Evolutionary conservation across 148 eudicot species (phyloP).

Genomic region (Silene uniflora): DNA sequence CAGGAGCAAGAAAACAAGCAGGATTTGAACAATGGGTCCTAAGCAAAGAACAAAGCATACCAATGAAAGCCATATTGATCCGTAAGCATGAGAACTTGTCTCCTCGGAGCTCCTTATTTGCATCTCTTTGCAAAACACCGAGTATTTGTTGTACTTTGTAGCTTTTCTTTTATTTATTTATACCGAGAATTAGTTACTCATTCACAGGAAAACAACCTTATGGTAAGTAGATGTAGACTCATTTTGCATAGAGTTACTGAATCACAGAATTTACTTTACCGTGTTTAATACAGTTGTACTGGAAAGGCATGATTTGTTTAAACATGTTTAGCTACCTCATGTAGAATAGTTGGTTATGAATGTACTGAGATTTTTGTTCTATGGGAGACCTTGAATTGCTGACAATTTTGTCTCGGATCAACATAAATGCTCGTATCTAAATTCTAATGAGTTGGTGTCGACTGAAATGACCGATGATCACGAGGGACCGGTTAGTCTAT

Average conservation of each 20-base stretch:
- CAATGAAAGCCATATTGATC: constrained; percentile 32
- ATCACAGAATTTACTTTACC: constrained; percentile 17
- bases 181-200: constrained; percentile 41
- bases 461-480: too few relatives aligned
- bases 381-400: neutral
- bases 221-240: constrained; percentile 25
- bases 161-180: constrained; percentile 35
- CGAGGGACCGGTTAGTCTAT: too few relatives aligned
- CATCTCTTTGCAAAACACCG: neutral
- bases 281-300: constrained; percentile 19
- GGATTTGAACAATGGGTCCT: constrained; percentile 23
- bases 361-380: neutral
- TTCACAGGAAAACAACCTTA: constrained; percentile 26
- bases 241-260: constrained; percentile 33
- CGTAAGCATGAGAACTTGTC: constrained; percentile 2
- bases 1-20: constrained; percentile 28
- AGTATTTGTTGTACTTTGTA: constrained; percentile 21
- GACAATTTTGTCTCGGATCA: too few relatives aligned
- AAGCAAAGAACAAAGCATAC: constrained; percentile 41
- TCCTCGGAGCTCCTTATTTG: constrained; percentile 7
- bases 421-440: too few relatives aligned
- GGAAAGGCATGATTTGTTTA: constrained; percentile 20
- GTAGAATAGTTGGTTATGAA: constrained; percentile 11
- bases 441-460: too few relatives aligned
- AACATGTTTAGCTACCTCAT: constrained; percentile 11